Base-by-base conservation (phyloP, 495 filamentous ascomycete species). In the Penicillium goetzii region DNA sequence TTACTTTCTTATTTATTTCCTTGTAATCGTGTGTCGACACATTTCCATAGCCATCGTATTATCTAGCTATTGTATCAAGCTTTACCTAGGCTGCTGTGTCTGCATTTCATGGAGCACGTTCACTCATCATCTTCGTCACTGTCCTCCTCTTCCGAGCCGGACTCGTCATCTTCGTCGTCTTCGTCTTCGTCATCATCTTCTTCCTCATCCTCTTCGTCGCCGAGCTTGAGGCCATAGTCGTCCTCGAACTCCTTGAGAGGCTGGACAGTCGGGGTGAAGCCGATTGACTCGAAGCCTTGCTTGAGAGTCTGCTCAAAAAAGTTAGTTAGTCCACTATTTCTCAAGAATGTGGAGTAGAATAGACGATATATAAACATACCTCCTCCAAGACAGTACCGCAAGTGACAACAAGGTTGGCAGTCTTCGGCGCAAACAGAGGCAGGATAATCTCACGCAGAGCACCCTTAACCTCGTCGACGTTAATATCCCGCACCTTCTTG, bases 351-450 rank as follows among this genome's bases (percentile, higher is more conserved):
- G 9, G 26, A 19, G n/a, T 50, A 41, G 17, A 53, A 59, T 12
- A 58, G 45, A 50, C 19, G 1, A 54, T 47, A 25, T 14, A 19
- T 34, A 41, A 51, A 71, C 86, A 76, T 80, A 94, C 91, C 82
- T 97, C 90, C 64, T 89, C 81, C 84, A 96, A 90, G 45, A 91
- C 85, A 36, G 89, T 87, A 25, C 91, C 90, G 73, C 93, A 96
- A n/a, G 95, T 95, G 59, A 97, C 82, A 9, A 97, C 86, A 33
- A 97, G 77, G 68, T 97, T 94, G 52, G 91, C 87, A 56, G 80
- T 91, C 62, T 86, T 84, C 0, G 92, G 84, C 58, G 84, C 81
- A 71, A 99, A 97, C 21, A 93, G 79, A 0, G 90, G 90, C 70
- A 96, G 62, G 26, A 99, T 79, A 21, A 93, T 80, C 15, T 92